A percentile compares a stretch with the other conserved stretches of the same genome.
These are phyloP conservation scores for Candida hungchunana DNA, from an alignment of 805 yeast genomes.

Conservation along the genomic window DNA sequence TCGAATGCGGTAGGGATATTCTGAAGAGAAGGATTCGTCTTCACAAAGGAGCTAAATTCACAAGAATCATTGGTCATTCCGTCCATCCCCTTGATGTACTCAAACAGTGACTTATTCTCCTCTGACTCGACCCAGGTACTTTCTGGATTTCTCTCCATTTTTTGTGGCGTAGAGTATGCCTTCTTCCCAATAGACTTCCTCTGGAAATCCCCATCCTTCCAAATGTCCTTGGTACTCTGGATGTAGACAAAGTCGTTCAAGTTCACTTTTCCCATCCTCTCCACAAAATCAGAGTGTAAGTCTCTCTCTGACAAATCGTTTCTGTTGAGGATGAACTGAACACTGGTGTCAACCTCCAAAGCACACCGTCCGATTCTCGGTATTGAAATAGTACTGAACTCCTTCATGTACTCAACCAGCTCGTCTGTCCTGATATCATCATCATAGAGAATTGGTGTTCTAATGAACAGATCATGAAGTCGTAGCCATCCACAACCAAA, in stretches of 20 bases:
- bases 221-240: slow-evolving; percentile 49
- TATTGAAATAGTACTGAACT: slow-evolving; percentile 22
- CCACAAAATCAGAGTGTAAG: slow-evolving; percentile 48
- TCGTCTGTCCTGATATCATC: slow-evolving; percentile 29
- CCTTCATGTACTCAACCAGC: slow-evolving; percentile 31
- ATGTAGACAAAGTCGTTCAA: slow-evolving; percentile 27
- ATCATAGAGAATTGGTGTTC: slow-evolving; percentile 49
- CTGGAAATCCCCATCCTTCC: slow-evolving; percentile 54
- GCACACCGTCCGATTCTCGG: slow-evolving; percentile 58
- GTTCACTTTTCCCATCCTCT: slow-evolving; percentile 23
- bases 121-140: slow-evolving; percentile 40
- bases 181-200: slow-evolving; percentile 38
- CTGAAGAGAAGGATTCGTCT: slow-evolving; percentile 22
- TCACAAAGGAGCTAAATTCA: slow-evolving; percentile 21
- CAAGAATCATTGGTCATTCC: no score
- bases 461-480: slow-evolving; percentile 42
- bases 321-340: slow-evolving; percentile 60
- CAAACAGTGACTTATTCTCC: slow-evolving; percentile 32
- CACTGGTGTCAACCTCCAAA: slow-evolving; percentile 67
- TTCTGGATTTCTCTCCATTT: slow-evolving; percentile 25
- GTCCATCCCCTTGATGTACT: slow-evolving; percentile 25
- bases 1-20: slow-evolving; percentile 32
- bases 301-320: slow-evolving; percentile 37
- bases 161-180: slow-evolving; percentile 25
- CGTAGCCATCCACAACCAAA: slow-evolving; percentile 81